Base-by-base conservation (phyloP, 2,329 filamentous ascomycete species). In the Macrophomina tecta region DNA sequence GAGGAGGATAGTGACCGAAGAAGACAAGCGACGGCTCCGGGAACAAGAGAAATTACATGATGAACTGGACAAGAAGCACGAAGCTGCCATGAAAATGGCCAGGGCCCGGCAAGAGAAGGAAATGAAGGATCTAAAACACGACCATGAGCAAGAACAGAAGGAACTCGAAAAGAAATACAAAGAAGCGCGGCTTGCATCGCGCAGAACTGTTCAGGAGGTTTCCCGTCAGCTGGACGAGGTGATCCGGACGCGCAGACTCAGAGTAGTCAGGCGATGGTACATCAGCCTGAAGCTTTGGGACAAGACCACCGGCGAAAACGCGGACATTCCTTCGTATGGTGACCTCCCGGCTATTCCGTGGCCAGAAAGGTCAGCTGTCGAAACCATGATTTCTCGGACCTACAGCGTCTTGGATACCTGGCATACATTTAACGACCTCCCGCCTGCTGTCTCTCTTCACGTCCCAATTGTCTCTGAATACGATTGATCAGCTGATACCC, bases 1-100 rank as follows among this genome's bases (percentile, higher is more conserved):
- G 66, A 69, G 46, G 14, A 32, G 65, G 73, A 81, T 32, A 0
- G 77, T 84, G n/a, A 82, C 82, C 1, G 79, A 81, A 11, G 78
- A 82, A 67, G 81, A 83, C 58, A 75, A 75, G 9, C 74, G 74
- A 38, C 81, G 82, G 68, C 75, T 84, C 11, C 78, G 79, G 18
- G 80, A 78, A 36, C 78, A 82, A 48, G 74, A 77, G 45, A 64
- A 75, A 42, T 66, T 74, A 4, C 76, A 80, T 46, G 74, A 79
- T 36, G 75, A 77, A 32, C 76, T 84, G 60, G 78, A 79, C 6
- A 72, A 71, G 9, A 80, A 79, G 69, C 82, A 84, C 56, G 75
- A 77, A 23, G 80, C 77, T 61, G 81, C 80, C 12, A 82, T 83
- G 70, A 82, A 82, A 55, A 81, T 84, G 6, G 69, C 83, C 7